These are phyloP conservation scores for Collybia sordida DNA, from an alignment of 768 basidiomycete species.

Conservation along the genomic window DNA sequence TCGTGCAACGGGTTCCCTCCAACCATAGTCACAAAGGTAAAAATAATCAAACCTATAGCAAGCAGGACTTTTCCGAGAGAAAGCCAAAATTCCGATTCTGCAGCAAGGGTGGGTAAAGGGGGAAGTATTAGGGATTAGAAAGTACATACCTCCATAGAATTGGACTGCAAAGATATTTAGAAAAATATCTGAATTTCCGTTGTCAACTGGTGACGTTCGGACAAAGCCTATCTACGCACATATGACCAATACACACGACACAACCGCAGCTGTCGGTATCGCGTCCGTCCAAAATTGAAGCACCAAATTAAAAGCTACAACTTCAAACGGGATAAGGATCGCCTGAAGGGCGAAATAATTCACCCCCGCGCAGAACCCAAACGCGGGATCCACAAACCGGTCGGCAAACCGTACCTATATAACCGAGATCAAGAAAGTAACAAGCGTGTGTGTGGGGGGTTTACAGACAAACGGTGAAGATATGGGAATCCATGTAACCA, in stretches of 20 bases:
- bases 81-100: conserved; percentile 58
- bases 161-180: conserved; percentile 48
- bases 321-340: conserved; percentile 44
- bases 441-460: neutral
- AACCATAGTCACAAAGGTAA: conserved; percentile 60
- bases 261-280: conserved; percentile 43
- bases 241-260: conserved; percentile 35
- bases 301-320: conserved; percentile 53
- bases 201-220: neutral
- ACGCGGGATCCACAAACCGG: conserved; percentile 54
- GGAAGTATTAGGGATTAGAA: neutral
- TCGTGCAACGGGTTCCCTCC: conserved; percentile 58
- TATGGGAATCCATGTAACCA: conserved; percentile 79
- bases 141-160: conserved; percentile 44
- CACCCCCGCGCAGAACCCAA: conserved; percentile 53
- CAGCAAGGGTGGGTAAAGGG: neutral
- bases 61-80: conserved; percentile 50
- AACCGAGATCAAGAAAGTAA: neutral
- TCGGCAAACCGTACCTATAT: conserved; percentile 56
- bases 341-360: conserved; percentile 59
- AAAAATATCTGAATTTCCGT: conserved; percentile 21
- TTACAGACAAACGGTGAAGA: conserved; percentile 66
- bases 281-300: conserved; percentile 53
- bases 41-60: conserved; percentile 43
- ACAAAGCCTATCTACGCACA: conserved; percentile 31